Conservation (phyloP, 805 yeast genomes). For the Teunomyces atbi region DNA sequence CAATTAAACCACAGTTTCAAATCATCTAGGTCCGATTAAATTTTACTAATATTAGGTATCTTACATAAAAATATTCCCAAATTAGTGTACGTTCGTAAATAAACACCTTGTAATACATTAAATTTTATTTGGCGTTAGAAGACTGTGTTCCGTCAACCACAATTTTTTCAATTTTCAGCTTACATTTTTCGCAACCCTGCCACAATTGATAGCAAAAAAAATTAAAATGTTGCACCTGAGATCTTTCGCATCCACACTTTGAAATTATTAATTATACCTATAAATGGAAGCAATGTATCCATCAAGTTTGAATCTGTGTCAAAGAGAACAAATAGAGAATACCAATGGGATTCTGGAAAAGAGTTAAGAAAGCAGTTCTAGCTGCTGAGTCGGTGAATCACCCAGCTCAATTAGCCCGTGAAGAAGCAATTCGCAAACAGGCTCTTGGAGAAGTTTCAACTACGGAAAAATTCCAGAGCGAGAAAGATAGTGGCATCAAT, state of each 20-base stretch:
- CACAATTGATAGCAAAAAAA: constrained; percentile 4
- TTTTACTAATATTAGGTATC: background rate
- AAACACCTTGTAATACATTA: no score
- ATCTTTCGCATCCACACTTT: background rate
- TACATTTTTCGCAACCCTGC: background rate
- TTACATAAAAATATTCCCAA: no score
- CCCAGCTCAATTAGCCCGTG: background rate
- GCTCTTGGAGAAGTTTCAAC: background rate
- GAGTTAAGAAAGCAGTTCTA: background rate
- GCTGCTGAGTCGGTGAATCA: background rate
- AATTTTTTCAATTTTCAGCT: background rate
- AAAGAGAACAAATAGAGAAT: background rate
- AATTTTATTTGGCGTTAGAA: no score
- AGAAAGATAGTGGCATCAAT: background rate
- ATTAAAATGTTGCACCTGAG: background rate
- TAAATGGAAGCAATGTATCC: background rate
- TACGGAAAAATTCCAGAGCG: background rate
- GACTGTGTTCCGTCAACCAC: background rate
- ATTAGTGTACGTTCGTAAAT: no score
- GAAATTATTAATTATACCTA: background rate
- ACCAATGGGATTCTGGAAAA: background rate
- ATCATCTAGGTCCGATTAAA: background rate
- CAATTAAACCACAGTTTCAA: background rate
- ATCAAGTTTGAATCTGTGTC: background rate
- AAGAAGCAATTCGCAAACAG: background rate